These are phyloP conservation scores for Lactarius psammicola DNA, from an alignment of 768 basidiomycete species.

Conservation along the genomic window DNA sequence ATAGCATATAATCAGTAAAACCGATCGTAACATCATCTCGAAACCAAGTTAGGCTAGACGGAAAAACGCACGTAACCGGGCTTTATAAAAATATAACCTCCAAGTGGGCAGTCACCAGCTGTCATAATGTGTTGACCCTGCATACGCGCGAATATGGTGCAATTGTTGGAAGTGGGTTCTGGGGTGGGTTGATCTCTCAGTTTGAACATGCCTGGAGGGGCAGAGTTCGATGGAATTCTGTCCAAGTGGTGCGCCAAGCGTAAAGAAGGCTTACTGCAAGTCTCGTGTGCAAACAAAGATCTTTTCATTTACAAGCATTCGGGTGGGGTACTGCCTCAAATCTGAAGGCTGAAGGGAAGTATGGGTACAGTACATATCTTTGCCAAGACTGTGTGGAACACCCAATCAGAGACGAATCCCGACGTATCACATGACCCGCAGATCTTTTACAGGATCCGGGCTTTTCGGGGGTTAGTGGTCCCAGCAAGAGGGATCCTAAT, in stretches of 20 bases:
- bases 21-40: not conserved
- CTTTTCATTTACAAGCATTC: not conserved
- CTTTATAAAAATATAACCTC: not conserved
- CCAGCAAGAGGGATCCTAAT: too few relatives aligned
- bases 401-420: not conserved
- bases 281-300: not conserved
- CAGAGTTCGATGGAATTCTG: not conserved
- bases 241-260: not conserved
- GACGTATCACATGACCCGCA: not conserved
- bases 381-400: not conserved
- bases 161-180: not conserved
- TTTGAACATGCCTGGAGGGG: too few relatives aligned
- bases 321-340: not conserved
- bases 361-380: not conserved
- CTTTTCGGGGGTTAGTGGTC: too few relatives aligned
- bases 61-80: not conserved
- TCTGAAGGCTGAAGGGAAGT: too few relatives aligned
- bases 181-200: too few relatives aligned
- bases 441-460: conserved; percentile 2
- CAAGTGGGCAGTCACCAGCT: not conserved
- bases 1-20: too few relatives aligned
- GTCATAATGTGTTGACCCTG: not conserved
- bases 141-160: not conserved
- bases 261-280: not conserved
- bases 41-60: not conserved